Evolutionary conservation across 352 stramenopile genomes (phyloP), one percentile per base, ranked within the genome.

Genomic region (Halophytophthora polymorphica): DNA sequence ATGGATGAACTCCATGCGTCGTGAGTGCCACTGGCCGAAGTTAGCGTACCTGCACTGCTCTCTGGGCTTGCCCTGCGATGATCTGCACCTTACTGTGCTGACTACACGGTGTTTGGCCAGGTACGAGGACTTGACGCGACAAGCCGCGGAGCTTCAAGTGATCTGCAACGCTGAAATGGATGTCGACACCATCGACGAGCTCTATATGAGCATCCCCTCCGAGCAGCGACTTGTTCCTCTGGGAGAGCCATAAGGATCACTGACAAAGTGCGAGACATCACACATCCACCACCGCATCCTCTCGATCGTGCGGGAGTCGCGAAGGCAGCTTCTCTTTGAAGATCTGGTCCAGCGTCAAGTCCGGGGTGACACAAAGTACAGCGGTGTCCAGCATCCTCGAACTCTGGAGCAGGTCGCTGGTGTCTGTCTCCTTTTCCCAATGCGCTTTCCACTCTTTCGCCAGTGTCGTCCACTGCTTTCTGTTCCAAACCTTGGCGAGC

Each of bases 281-380:
- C 34, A 90, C 80, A 23, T 90, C 75, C 11, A 88, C 80, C 4
- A 86, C 75, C 11, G 77, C 76, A 69, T 87, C 71, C 69, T 88
- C 77, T 15, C 71, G 64, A 39, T 78, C 77, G 37, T 88, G 77
- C 31, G 71, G 73, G 5, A 88, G 61, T 36, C 80, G 66, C 18
- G 80, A 90, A 15, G 69, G 71, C 31, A 90, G 56, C 46, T 87
- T 88, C 33, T 88, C 77, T 19, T 88, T 89, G 47, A 90, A 90
- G 47, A 88, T 73, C 45, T 89, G 66, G 19, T 86, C 69, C 19
- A 90, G 53, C 5, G 68, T 70, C 38, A 90, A 29, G 41, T 70
- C 53, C 33, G 53, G 25, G 12, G 64, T 52, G 41, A 77, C n/a
- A n/a, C n/a, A n/a, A n/a, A n/a, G n/a, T n/a, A n/a, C n/a, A n/a